These are phyloP conservation scores for Colletotrichum musicola DNA, from an alignment of 2,329 filamentous ascomycete genomes.

Conservation along the genomic window DNA sequence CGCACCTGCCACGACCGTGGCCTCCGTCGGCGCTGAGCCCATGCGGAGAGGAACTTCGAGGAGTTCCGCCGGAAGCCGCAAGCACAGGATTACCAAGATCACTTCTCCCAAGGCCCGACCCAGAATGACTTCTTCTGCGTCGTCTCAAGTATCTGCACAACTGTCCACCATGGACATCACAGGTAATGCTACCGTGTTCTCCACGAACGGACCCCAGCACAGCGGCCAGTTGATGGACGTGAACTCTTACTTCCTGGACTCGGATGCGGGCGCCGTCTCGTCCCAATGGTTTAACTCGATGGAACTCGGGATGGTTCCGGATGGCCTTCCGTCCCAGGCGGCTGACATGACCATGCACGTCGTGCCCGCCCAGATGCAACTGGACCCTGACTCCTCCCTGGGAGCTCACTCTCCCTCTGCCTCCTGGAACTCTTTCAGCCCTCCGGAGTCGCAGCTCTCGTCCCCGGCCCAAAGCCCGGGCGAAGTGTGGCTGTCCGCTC, in stretches of 20 bases:
- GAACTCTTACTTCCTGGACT: constrained; percentile 65
- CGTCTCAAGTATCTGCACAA: constrained; percentile 62
- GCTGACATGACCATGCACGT: constrained; percentile 64
- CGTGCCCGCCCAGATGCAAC: constrained; percentile 67
- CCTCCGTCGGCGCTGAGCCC: constrained; percentile 50
- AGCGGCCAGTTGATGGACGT: constrained; percentile 59
- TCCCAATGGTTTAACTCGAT: constrained; percentile 65
- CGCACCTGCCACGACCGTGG: constrained; percentile 49
- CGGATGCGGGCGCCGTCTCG: constrained; percentile 60
- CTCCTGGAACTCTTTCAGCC: constrained; percentile 54
- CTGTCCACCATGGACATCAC: constrained; percentile 65
- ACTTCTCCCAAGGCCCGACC: constrained; percentile 57
- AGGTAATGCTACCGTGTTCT: constrained; percentile 62
- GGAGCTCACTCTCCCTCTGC: constrained; percentile 63
- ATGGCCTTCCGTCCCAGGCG: constrained; percentile 58
- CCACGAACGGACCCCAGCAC: constrained; percentile 53
- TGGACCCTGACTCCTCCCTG: constrained; percentile 65
- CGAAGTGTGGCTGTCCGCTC: constrained; percentile 47
- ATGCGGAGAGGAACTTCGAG: constrained; percentile 60
- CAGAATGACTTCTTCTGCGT: constrained; percentile 56
- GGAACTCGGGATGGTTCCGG: constrained; percentile 57
- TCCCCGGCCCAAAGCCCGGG: constrained; percentile 37
- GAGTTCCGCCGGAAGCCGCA: constrained; percentile 60
- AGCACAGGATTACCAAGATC: constrained; percentile 57
- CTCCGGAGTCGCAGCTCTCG: constrained; percentile 40